These are phyloP conservation scores for Colletotrichum echinochloae DNA, from an alignment of 2,329 filamentous ascomycete genomes.

Conservation along the genomic window DNA sequence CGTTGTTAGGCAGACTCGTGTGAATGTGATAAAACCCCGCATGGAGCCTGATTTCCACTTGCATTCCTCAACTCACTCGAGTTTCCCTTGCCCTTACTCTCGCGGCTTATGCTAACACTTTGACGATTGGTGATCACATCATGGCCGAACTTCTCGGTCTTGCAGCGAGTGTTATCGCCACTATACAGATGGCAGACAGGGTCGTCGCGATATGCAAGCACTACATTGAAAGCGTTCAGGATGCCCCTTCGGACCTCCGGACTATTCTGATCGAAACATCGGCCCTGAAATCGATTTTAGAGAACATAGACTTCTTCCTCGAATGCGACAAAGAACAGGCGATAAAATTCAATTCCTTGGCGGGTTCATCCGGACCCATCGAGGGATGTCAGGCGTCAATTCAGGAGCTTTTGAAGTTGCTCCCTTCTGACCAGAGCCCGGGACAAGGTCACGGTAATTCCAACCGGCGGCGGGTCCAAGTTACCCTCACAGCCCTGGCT, in stretches of 20 bases:
- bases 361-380: not conserved
- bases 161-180: not conserved
- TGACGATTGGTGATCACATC: no score
- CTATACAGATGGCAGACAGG: not conserved
- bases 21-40: not conserved
- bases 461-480: not conserved
- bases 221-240: not conserved
- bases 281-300: rapidly evolving
- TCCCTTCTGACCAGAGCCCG: not conserved
- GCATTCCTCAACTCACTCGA: not conserved
- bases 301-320: not conserved
- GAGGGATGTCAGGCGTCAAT: not conserved
- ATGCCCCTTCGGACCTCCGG: not conserved
- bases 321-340: not conserved
- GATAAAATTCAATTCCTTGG: not conserved
- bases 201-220: not conserved
- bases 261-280: not conserved
- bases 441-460: rapidly evolving
- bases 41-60: not conserved
- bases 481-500: not conserved
- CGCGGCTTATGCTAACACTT: rapidly evolving
- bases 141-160: not conserved
- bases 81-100: not conserved
- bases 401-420: not conserved
- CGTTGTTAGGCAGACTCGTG: not conserved